Evolutionary conservation across 257 asterid species (phyloP), one percentile per base, ranked within the genome.

Genomic region (Scutellaria baicalensis): DNA sequence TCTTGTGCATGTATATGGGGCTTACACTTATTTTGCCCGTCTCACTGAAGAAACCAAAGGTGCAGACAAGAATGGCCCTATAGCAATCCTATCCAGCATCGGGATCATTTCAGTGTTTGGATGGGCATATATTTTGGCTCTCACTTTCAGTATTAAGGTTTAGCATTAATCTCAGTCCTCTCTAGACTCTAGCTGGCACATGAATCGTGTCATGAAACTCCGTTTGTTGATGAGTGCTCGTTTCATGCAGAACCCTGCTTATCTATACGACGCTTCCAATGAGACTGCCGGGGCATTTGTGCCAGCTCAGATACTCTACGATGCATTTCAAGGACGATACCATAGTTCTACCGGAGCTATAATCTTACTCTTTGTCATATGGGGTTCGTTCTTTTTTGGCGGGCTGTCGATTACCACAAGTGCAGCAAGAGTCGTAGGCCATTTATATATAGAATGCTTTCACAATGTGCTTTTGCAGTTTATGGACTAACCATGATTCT

Each of bases 101-200:
- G 83, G 81, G 17, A 79, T 84, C 66, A 74, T 79, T 51, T 70
- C 84, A 0, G 74, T 81, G 8, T 66, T 84, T 10, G 85, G 85
- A 47, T 83, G 85, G 84, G 85, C 84, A 2, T 80, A 69, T 55
- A 80, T 69, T 5, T 66, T 81, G 68, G 82, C 88, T 31, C 86
- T 84, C 4, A 84, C 88, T 45, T 84, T 84, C 72, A 84, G 84
- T 54, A 81, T 84, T 55, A 84, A 78, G 84, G 87, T 79, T 1
- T 27, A 3, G 33, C 33, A 78, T 36, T 13, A 3, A 5, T 58
- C 33, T 11, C 48, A n/a, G n/a, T n/a, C n/a, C n/a, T n/a, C n/a
- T n/a, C n/a, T n/a, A n/a, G n/a, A n/a, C n/a, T n/a, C n/a, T n/a
- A n/a, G n/a, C n/a, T n/a, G n/a, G n/a, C n/a, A n/a, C n/a, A n/a